A percentile compares a stretch with the other conserved stretches of the same genome.
Evolutionary conservation across 257 asterid genomes (phyloP).

Genomic region (Knoxia roxburghii): DNA sequence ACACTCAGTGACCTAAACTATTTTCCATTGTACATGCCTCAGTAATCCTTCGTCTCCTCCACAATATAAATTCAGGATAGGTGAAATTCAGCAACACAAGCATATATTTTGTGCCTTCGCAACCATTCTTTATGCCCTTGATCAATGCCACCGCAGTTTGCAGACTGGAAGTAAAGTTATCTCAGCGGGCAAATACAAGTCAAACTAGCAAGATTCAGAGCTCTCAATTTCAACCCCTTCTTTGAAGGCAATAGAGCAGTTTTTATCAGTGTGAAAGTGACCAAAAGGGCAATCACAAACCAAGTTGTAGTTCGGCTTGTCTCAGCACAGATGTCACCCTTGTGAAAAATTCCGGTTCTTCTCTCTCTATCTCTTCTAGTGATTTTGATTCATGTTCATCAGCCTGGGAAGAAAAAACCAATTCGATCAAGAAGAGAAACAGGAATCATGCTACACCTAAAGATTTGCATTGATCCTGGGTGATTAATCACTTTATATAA

Average conservation of each 20-base stretch:
- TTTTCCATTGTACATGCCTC: background rate
- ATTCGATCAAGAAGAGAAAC: background rate
- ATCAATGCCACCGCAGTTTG: background rate
- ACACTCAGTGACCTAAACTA: background rate
- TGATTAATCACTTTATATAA: background rate
- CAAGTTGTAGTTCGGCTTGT: slow-evolving; percentile 71
- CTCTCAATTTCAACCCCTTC: background rate
- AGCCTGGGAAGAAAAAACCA: slow-evolving; percentile 44
- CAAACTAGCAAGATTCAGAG: background rate
- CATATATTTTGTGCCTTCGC: background rate
- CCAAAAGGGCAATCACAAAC: slow-evolving; percentile 20
- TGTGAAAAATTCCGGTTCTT: slow-evolving; percentile 63
- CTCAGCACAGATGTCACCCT: slow-evolving; percentile 73
- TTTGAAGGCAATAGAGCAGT: background rate
- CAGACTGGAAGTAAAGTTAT: background rate
- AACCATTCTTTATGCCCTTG: background rate
- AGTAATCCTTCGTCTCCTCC: background rate
- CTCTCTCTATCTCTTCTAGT: slow-evolving; percentile 58
- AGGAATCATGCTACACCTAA: slow-evolving; percentile 2
- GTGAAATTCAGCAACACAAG: background rate
- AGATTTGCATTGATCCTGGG: too few relatives aligned
- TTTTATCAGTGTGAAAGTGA: background rate
- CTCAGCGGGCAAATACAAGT: background rate
- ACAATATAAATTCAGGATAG: too few relatives aligned
- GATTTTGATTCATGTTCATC: slow-evolving; percentile 87